Evolutionary conservation across 2,329 filamentous ascomycete genomes (phyloP).

Genomic region (Cladosporium halotolerans): DNA sequence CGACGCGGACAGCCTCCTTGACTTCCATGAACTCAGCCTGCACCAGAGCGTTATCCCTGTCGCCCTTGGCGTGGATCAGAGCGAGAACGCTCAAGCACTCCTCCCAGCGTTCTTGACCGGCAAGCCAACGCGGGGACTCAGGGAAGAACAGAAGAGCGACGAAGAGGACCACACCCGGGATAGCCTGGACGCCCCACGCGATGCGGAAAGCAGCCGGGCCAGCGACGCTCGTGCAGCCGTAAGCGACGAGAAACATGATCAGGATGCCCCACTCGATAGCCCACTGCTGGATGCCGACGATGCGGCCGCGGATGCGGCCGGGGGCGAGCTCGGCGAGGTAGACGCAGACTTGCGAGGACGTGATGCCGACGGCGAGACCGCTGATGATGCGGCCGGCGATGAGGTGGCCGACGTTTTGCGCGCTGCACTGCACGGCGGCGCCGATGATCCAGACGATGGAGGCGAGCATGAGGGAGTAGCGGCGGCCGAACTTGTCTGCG

Average conservation of each 20-base stretch:
- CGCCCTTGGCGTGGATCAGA: conserved; percentile 36
- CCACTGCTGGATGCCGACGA: conserved; percentile 67
- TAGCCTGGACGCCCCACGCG: conserved; percentile 38
- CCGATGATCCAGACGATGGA: conserved; percentile 41
- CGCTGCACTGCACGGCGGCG: conserved; percentile 54
- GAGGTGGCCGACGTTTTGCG: conserved; percentile 63
- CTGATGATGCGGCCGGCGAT: conserved; percentile 63
- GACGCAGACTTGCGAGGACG: conserved; percentile 60
- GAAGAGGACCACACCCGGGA: conserved; percentile 36
- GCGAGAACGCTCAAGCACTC: conserved; percentile 36
- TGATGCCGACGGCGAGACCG: conserved; percentile 66
- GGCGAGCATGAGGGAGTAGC: conserved; percentile 48
- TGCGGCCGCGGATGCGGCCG: conserved; percentile 50
- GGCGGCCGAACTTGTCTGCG: conserved; percentile 51
- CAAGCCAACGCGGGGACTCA: conserved; percentile 42
- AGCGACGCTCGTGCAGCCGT: conserved; percentile 54
- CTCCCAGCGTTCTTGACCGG: conserved; percentile 41
- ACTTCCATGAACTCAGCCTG: conserved; percentile 45
- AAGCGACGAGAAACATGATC: conserved; percentile 62
- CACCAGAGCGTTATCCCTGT: conserved; percentile 38
- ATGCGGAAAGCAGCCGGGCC: conserved; percentile 43
- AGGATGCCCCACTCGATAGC: conserved; percentile 61
- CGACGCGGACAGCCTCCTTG: conserved; percentile 32
- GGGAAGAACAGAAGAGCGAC: conserved; percentile 37
- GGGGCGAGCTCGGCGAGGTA: conserved; percentile 58